Evolutionary conservation across 2,329 filamentous ascomycete genomes (phyloP), one percentile per base, ranked within the genome.

Genomic region (Aspergillus aculeatinus): DNA sequence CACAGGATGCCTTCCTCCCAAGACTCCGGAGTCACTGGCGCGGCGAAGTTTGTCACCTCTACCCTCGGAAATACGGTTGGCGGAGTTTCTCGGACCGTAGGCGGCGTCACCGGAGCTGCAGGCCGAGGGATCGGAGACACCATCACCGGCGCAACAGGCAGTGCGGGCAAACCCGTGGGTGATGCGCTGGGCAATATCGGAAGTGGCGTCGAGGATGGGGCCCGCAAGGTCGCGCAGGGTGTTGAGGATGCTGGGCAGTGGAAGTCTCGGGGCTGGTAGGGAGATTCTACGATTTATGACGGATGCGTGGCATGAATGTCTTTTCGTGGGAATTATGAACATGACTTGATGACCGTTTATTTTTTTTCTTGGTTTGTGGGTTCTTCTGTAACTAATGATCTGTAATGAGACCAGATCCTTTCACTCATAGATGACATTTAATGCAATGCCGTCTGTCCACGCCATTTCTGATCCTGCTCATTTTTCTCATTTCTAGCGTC

Each of bases 191-290:
- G 80, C 7, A 83, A 79, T 64, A 68, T 85, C 7, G 83, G 83
- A 5, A 81, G 78, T 1, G 84, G 84, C 0, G 65, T 87, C 2
- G 79, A 86, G 74, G 76, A 78, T 49, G 85, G 83, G 1, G 72
- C 79, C 42, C 75, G 77, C 48, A 75, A 73, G 51, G 77, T 86
- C 2, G 80, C 81, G 14, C 80, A 83, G 72, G 83, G 84, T 0
- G 80, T 83, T 6, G 84, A 87, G 73, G 76, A 85, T 67, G 84
- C 84, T 11, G 85, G 85, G 3, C 73, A 86, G 69, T 85, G 83
- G 83, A 71, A 62, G 50, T 70, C 52, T 60, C 21, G 39, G 19
- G n/a, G 51, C 7, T 33, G 51, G 51, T 21, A 39, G n/a, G 31
- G 33, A 23, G 35, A 27, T 39, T 27, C 2, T 11, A 27, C 23